phyloP scores from a whole-genome alignment of 768 basidiomycete genomes.

The Boletus rubroflammeus region DNA sequence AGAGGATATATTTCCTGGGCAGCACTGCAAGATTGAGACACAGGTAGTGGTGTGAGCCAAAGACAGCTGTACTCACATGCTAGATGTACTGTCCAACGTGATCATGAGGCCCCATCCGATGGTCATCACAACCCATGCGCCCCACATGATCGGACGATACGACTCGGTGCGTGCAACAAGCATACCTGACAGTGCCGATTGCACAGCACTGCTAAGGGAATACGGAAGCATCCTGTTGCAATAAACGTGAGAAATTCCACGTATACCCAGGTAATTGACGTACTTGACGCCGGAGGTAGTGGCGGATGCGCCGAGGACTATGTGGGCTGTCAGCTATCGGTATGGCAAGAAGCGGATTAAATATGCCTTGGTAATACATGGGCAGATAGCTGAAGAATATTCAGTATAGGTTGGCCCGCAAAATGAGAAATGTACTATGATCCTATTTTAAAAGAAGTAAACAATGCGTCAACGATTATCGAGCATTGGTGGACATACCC shows the following conservation, averaged over 20 bases:
- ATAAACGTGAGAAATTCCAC: not conserved
- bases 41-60: not conserved
- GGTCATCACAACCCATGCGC: constrained; percentile 26
- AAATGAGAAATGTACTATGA: constrained; percentile 22
- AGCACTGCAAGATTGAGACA: constrained; percentile 18
- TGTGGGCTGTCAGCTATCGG: not conserved
- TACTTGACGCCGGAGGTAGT: constrained; percentile 33
- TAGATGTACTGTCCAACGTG: constrained; percentile 33
- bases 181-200: constrained; percentile 23
- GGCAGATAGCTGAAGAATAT: constrained; percentile 33
- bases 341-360: not conserved
- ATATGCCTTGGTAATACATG: constrained; percentile 37
- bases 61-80: constrained; percentile 18
- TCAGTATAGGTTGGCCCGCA: constrained; percentile 1
- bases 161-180: constrained; percentile 25
- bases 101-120: constrained; percentile 37
- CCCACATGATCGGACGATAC: constrained; percentile 35
- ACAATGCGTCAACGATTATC: not conserved
- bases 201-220: constrained; percentile 24
- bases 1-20: constrained; percentile 32
- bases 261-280: not conserved
- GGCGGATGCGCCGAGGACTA: constrained; percentile 36
- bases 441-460: constrained; percentile 11
- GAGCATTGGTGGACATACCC: constrained; percentile 16
- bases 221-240: constrained; percentile 35